These are phyloP conservation scores for Hemisphaericaspora xylanilytica DNA, from an alignment of 1,139 yeast species.

Conservation along the genomic window DNA sequence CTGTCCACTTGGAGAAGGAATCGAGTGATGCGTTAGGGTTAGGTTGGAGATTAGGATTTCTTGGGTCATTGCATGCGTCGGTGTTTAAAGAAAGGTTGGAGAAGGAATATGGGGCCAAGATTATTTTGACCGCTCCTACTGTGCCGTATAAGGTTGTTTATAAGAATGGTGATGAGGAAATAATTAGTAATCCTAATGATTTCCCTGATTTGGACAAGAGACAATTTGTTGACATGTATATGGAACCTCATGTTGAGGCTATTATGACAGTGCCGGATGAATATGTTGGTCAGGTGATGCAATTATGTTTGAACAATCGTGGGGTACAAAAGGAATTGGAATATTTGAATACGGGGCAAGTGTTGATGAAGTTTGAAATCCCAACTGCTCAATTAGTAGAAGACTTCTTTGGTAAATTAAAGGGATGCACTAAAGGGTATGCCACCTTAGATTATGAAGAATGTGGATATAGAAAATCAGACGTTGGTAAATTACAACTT, in stretches of 20 bases:
- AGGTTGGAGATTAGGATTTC: slow-evolving; percentile 95
- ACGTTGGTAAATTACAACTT: slow-evolving; percentile 82
- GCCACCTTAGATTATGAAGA: slow-evolving; percentile 96
- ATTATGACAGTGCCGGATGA: slow-evolving; percentile 90
- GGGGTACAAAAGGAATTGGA: slow-evolving; percentile 81
- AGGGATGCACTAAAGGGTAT: slow-evolving; percentile 87
- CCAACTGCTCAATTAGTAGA: slow-evolving; percentile 91
- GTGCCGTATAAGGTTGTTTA: slow-evolving; percentile 82
- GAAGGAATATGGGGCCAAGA: slow-evolving; percentile 89
- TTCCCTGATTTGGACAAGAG: slow-evolving; percentile 65
- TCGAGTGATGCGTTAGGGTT: slow-evolving; percentile 94
- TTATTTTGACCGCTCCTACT: slow-evolving; percentile 92
- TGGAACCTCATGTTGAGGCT: slow-evolving; percentile 91
- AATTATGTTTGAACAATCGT: slow-evolving; percentile 78
- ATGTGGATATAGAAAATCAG: slow-evolving; percentile 77
- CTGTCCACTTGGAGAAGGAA: slow-evolving; percentile 85
- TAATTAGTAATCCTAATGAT: slow-evolving; percentile 86
- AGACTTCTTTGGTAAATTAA: slow-evolving; percentile 90
- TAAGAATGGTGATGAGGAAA: slow-evolving; percentile 59
- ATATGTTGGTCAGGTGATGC: slow-evolving; percentile 81
- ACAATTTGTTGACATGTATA: slow-evolving; percentile 53
- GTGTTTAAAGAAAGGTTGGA: slow-evolving; percentile 90
- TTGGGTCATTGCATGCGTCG: slow-evolving; percentile 93
- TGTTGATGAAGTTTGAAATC: slow-evolving; percentile 69
- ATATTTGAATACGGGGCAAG: slow-evolving; percentile 79